Percentiles rank a stretch among this genome's conserved stretches.
Evolutionary conservation across 768 basidiomycete species (phyloP).

Genomic region (Mycena vitilis): DNA sequence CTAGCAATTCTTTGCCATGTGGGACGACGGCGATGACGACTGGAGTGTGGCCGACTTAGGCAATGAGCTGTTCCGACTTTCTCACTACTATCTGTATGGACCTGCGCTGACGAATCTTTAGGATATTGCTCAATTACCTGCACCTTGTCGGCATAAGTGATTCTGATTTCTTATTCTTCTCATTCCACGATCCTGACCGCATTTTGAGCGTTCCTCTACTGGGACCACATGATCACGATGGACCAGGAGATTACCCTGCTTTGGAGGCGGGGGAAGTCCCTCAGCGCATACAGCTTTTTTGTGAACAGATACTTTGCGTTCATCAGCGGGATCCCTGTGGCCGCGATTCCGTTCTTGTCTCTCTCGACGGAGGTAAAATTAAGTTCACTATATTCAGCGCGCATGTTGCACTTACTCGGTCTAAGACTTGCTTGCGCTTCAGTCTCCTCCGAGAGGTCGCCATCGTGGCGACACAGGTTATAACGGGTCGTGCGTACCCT

Average conservation of each 20-base stretch:
- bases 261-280: constrained; percentile 43
- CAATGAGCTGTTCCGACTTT: neutral
- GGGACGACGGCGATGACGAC: neutral
- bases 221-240: constrained; percentile 25
- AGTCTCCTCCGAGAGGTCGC: constrained; percentile 23
- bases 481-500: neutral
- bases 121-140: neutral
- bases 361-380: constrained; percentile 6
- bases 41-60: neutral
- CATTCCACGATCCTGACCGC: neutral
- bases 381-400: neutral
- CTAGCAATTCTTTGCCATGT: neutral
- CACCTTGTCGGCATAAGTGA: constrained; percentile 19
- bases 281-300: constrained; percentile 43
- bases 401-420: neutral
- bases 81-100: neutral
- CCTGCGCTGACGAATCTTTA: neutral
- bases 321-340: constrained; percentile 6
- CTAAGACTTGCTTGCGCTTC: constrained; percentile 8
- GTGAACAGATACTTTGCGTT: constrained; percentile 48
- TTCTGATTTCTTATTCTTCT: no score
- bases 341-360: constrained; percentile 15
- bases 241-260: constrained; percentile 32
- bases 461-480: constrained; percentile 8
- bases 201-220: constrained; percentile 19